Percentiles rank a stretch among this genome's conserved stretches.
These are phyloP conservation scores for Tetraselmis striata DNA, from an alignment of 139 green algal species.

Conservation along the genomic window DNA sequence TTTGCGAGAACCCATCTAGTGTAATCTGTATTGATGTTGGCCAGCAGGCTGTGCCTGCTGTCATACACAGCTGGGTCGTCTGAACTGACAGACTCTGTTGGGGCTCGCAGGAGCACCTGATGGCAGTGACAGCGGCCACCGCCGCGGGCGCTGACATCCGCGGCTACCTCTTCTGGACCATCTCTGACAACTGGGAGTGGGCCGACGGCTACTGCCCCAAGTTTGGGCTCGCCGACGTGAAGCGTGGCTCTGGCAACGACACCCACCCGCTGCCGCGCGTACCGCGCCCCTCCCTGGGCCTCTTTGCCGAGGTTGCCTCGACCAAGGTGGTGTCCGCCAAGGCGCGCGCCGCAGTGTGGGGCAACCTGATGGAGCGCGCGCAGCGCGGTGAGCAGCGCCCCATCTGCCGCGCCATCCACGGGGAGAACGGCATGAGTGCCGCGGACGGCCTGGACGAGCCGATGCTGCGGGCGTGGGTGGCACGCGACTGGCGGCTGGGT, in stretches of 20 bases:
- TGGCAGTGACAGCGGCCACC: slow-evolving; percentile 16
- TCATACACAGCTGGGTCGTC: too few species aligned
- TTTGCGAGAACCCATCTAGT: too few species aligned
- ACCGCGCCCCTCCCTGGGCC: slow-evolving; percentile 11
- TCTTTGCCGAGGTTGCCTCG: slow-evolving; percentile 14
- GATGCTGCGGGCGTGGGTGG: neutral
- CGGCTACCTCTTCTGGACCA: slow-evolving; percentile 24
- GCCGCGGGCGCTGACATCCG: slow-evolving; percentile 15
- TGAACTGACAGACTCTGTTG: too few species aligned
- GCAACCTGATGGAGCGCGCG: slow-evolving; percentile 1
- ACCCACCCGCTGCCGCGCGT: slow-evolving; percentile 2
- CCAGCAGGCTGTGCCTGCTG: too few species aligned
- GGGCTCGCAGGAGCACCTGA: neutral
- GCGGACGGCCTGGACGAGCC: slow-evolving; percentile 11
- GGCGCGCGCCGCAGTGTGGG: slow-evolving; percentile 8
- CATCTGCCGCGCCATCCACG: slow-evolving; percentile 14
- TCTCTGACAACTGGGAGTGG: slow-evolving; percentile 33
- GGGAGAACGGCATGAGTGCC: slow-evolving; percentile 5
- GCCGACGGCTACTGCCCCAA: slow-evolving; percentile 29
- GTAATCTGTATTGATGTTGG: too few species aligned
- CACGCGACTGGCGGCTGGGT: slow-evolving; percentile 25
- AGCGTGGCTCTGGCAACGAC: neutral
- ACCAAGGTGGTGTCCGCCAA: neutral
- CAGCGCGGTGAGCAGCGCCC: neutral
- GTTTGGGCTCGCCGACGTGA: slow-evolving; percentile 25